phyloP scores from a whole-genome alignment of 2,329 filamentous ascomycete genomes.

The Phaeophleospora eucalypticola region DNA sequence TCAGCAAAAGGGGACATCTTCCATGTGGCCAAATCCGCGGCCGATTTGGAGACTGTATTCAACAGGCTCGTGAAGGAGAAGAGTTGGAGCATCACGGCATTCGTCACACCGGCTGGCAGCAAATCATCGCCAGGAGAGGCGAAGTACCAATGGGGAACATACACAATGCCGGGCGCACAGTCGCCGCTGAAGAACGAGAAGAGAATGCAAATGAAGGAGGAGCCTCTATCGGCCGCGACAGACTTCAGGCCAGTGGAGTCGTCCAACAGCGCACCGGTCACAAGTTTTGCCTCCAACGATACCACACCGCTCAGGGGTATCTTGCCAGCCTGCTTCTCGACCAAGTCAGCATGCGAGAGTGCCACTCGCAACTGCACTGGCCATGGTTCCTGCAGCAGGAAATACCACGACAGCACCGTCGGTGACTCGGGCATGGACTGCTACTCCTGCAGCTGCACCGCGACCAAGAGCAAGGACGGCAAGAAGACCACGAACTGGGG shows the following conservation, averaged over 20 bases:
- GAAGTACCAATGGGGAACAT: constrained; percentile 31
- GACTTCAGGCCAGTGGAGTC: constrained; percentile 23
- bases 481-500: constrained; percentile 72
- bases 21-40: constrained; percentile 15
- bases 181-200: constrained; percentile 25
- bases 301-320: constrained; percentile 45
- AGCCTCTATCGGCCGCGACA: constrained; percentile 13
- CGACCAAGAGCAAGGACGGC: constrained; percentile 51
- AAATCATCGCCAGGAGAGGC: constrained; percentile 12
- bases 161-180: constrained; percentile 25
- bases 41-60: constrained; percentile 17
- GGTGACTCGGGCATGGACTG: constrained; percentile 48
- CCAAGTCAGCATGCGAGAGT: constrained; percentile 62
- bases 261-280: constrained; percentile 26
- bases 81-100: constrained; percentile 21
- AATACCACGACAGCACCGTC: constrained; percentile 48
- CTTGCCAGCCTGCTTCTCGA: constrained; percentile 71
- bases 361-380: constrained; percentile 75
- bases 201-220: constrained; percentile 22
- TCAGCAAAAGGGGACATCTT: constrained; percentile 16
- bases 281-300: constrained; percentile 36
- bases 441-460: constrained; percentile 73
- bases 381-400: constrained; percentile 71
- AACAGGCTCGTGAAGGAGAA: constrained; percentile 11
- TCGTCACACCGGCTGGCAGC: constrained; percentile 19